These are phyloP conservation scores for Penicillium nucicola DNA, from an alignment of 495 filamentous ascomycete genomes.

Conservation along the genomic window DNA sequence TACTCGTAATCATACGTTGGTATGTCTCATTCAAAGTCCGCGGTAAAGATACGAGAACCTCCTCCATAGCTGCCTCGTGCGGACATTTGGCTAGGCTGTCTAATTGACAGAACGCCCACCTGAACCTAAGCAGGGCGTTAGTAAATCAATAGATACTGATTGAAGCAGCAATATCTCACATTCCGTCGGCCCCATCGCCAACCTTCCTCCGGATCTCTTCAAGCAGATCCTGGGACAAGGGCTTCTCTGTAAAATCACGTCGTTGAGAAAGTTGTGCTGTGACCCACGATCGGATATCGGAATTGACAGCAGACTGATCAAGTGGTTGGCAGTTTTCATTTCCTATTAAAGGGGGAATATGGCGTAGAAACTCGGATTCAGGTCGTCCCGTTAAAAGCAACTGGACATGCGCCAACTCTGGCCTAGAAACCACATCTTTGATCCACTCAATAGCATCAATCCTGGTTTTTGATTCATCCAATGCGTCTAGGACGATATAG, in stretches of 20 bases:
- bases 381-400: constrained; percentile 27
- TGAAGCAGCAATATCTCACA: constrained; percentile 22
- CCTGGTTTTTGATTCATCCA: constrained; percentile 28
- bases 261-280: constrained; percentile 16
- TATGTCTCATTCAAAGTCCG: constrained; percentile 23
- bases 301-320: constrained; percentile 17
- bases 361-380: constrained; percentile 20
- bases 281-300: constrained; percentile 27
- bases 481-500: constrained; percentile 25
- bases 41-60: constrained; percentile 32
- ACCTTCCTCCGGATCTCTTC: constrained; percentile 12
- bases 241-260: constrained; percentile 19
- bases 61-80: constrained; percentile 13
- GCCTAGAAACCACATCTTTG: constrained; percentile 10
- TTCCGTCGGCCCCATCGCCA: constrained; percentile 30
- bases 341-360: constrained; percentile 13
- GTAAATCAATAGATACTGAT: constrained; percentile 8
- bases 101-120: constrained; percentile 40
- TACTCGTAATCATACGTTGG: constrained; percentile 16
- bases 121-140: constrained; percentile 32
- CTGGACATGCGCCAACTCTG: constrained; percentile 14
- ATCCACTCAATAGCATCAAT: constrained; percentile 19
- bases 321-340: constrained; percentile 9
- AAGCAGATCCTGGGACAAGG: constrained; percentile 13
- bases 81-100: constrained; percentile 30